These are phyloP conservation scores for cucumber (Cucumis sativus) DNA, from an alignment of 306 rosid genomes.

Conservation along the genomic window DNA sequence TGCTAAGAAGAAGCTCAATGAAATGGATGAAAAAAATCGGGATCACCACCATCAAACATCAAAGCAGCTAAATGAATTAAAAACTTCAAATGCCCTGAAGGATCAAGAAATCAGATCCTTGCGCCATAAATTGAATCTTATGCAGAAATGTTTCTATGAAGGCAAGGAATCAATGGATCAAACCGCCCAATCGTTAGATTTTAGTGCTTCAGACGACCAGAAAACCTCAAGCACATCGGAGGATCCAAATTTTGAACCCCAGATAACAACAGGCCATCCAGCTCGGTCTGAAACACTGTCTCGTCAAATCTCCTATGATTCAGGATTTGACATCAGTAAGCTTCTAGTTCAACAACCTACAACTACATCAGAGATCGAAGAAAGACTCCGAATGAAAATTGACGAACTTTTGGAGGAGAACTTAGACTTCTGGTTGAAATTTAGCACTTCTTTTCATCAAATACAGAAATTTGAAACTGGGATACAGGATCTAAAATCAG, in stretches of 20 bases:
- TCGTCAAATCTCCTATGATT: not conserved
- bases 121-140: slow-evolving; percentile 47
- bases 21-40: slow-evolving; percentile 39
- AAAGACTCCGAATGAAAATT: slow-evolving; percentile 45
- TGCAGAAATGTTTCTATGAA: slow-evolving; percentile 40
- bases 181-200: slow-evolving; percentile 17
- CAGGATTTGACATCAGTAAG: slow-evolving; percentile 15
- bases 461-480: slow-evolving; percentile 60
- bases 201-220: slow-evolving; percentile 8
- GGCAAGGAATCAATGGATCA: slow-evolving; percentile 22
- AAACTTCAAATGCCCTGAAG: slow-evolving; percentile 46
- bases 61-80: slow-evolving; percentile 45
- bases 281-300: not conserved
- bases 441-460: slow-evolving; percentile 58
- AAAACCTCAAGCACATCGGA: not conserved
- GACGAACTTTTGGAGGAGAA: slow-evolving; percentile 88
- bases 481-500: slow-evolving; percentile 44
- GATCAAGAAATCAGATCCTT: slow-evolving; percentile 72
- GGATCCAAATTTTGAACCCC: not conserved
- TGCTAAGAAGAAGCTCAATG: slow-evolving; percentile 53
- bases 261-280: not conserved
- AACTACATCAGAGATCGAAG: slow-evolving; percentile 45
- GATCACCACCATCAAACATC: slow-evolving; percentile 31
- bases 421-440: slow-evolving; percentile 75
- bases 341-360: slow-evolving; percentile 19